phyloP scores from a whole-genome alignment of 208 protist genomes.

The Herpetomonas tarakana region DNA sequence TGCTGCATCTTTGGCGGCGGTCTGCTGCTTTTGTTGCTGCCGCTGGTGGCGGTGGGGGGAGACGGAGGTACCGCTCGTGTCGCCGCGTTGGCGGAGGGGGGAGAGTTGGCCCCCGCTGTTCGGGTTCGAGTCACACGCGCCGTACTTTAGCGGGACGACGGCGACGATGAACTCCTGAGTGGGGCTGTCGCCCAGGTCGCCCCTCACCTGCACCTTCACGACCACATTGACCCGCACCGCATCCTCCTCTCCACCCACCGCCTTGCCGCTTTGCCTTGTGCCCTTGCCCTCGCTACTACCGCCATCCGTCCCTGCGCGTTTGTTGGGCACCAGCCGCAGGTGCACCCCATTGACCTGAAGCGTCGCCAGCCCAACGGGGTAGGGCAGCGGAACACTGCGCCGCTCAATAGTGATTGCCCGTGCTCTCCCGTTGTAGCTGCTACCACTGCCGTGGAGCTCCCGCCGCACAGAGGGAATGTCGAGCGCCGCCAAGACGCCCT shows the following conservation, averaged over 20 bases:
- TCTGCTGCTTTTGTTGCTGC: neutral
- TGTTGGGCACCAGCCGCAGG: constrained; percentile 23
- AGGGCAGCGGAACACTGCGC: constrained; percentile 25
- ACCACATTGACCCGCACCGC: constrained; percentile 5
- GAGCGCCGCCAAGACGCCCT: constrained; percentile 17
- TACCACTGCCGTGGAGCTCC: constrained; percentile 14
- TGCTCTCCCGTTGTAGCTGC: neutral
- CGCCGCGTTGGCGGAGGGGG: neutral
- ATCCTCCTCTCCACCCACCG: neutral
- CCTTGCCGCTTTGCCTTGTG: neutral
- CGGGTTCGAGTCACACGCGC: too few species aligned
- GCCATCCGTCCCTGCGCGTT: neutral
- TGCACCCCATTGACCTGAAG: constrained; percentile 58
- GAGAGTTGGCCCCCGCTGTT: neutral
- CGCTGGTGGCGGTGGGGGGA: constrained; percentile 1
- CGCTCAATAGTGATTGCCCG: constrained; percentile 1
- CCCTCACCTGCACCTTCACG: constrained; percentile 25
- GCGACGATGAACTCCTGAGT: constrained; percentile 24
- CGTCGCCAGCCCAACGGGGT: constrained; percentile 39
- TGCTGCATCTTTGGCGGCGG: neutral
- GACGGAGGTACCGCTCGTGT: neutral
- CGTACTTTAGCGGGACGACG: constrained; percentile 24
- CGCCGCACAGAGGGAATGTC: constrained; percentile 35
- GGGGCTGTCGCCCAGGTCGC: constrained; percentile 8
- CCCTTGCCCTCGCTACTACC: neutral